phyloP scores from a whole-genome alignment of 176 grass and related monocot genomes.

The bread wheat (Triticum aestivum) region IWGSC_CS_RefSeq_v2.1 NC_057810.1:56849903-56850402 shows the following conservation, averaged over 20 bases:
- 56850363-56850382: no score
- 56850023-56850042: neutral
- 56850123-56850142: neutral
- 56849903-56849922: neutral
- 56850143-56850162: neutral
- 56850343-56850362: no score
- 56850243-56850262: neutral
- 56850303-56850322: no score
- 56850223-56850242: neutral
- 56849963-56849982: neutral
- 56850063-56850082: neutral
- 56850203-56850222: neutral
- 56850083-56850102: neutral
- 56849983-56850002: neutral
- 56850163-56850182: neutral
- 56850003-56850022: neutral
- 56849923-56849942: neutral
- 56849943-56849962: neutral
- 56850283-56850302: neutral
- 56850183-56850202: neutral
- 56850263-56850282: neutral
- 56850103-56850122: neutral
- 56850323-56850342: no score
- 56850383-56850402: no score
- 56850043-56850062: neutral